Conservation (phyloP, 2,329 filamentous ascomycete genomes). For the Cladosporium sp. region DNA sequence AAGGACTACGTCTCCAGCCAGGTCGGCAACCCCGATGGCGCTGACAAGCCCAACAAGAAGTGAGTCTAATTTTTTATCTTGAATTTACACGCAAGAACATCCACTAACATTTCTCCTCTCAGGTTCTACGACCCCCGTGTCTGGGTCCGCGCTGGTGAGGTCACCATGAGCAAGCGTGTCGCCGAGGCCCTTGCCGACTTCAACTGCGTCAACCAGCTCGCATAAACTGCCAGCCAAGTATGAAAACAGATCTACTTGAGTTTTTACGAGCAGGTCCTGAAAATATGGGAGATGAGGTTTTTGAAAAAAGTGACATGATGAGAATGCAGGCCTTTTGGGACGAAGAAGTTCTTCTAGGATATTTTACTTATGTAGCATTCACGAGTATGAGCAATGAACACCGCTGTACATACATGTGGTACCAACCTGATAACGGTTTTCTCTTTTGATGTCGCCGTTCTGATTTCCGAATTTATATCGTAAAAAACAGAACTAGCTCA, state of each 20-base stretch:
- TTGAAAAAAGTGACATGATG: background rate
- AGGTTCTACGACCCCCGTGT: slow-evolving; percentile 69
- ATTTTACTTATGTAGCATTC: background rate
- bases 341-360: background rate
- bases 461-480: too few relatives aligned
- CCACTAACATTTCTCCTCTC: slow-evolving; percentile 13
- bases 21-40: slow-evolving; percentile 92
- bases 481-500: too few relatives aligned
- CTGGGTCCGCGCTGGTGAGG: slow-evolving; percentile 95
- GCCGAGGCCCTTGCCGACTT: slow-evolving; percentile 83
- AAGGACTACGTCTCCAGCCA: slow-evolving; percentile 86
- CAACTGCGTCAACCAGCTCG: slow-evolving; percentile 71
- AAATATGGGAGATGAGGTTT: background rate
- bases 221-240: background rate
- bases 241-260: background rate
- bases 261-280: slow-evolving; percentile 1
- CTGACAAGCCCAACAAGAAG: slow-evolving; percentile 99
- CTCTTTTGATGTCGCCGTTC: too few relatives aligned
- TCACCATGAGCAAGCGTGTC: slow-evolving; percentile 86
- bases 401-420: background rate
- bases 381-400: slow-evolving; percentile 10
- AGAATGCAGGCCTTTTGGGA: background rate
- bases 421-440: too few relatives aligned
- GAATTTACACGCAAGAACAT: slow-evolving; percentile 27
- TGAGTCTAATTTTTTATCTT: slow-evolving; percentile 14